phyloP scores from a whole-genome alignment of 495 filamentous ascomycete genomes.

The Annulohypoxylon moriforme region DNA sequence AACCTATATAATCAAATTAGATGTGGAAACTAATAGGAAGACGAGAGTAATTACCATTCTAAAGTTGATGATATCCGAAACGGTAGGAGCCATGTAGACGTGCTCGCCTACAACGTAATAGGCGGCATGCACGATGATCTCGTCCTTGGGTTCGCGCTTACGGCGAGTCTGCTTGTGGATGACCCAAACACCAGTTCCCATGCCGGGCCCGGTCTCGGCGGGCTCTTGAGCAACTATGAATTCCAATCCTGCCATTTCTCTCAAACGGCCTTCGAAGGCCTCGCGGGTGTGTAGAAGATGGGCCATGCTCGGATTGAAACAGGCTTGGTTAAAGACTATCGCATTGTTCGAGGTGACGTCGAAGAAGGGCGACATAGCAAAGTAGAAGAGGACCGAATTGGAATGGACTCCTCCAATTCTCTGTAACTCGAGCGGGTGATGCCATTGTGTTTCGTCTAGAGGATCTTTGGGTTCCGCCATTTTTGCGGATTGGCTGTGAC shows the following conservation, averaged over 20 bases:
- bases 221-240: conserved; percentile 84
- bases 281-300: conserved; percentile 73
- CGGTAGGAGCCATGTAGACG: conserved; percentile 88
- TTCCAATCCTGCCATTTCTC: conserved; percentile 83
- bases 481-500: neutral
- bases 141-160: conserved; percentile 68
- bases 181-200: conserved; percentile 84
- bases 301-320: conserved; percentile 71
- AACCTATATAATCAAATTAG: conserved; percentile 42
- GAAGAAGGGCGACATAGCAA: conserved; percentile 89
- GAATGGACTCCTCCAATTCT: conserved; percentile 68
- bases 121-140: conserved; percentile 76
- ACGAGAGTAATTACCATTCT: conserved; percentile 69
- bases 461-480: conserved; percentile 62
- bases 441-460: conserved; percentile 85
- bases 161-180: conserved; percentile 88
- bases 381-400: conserved; percentile 87
- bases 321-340: conserved; percentile 77
- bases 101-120: conserved; percentile 89
- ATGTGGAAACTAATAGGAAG: neutral
- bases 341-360: conserved; percentile 90
- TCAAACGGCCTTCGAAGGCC: conserved; percentile 80
- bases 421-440: conserved; percentile 67
- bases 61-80: conserved; percentile 80
- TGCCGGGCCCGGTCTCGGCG: conserved; percentile 70